These are phyloP conservation scores for Brasilioporus rufonigricans DNA, from an alignment of 768 basidiomycete species.

Conservation along the genomic window DNA sequence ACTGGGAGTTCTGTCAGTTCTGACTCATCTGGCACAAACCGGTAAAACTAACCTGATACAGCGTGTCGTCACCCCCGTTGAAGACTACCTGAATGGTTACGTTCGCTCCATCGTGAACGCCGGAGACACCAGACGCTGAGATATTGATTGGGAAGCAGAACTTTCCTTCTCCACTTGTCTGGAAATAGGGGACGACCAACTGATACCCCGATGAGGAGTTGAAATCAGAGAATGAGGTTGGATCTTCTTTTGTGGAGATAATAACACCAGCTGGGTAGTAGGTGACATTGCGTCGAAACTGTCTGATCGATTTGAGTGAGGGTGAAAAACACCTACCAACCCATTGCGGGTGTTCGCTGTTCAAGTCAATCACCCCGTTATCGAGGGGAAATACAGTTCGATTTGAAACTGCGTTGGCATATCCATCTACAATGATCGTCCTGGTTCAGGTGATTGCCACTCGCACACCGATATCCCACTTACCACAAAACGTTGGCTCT, in stretches of 20 bases:
- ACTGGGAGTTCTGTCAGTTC: constrained; percentile 40
- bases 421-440: constrained; percentile 56
- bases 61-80: constrained; percentile 66
- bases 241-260: constrained; percentile 54
- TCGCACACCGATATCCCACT: constrained; percentile 14
- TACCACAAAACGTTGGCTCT: constrained; percentile 70
- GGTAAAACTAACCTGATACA: constrained; percentile 57
- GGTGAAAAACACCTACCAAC: constrained; percentile 37
- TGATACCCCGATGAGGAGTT: constrained; percentile 37
- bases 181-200: constrained; percentile 46
- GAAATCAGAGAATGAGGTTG: constrained; percentile 67
- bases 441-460: background rate
- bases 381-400: constrained; percentile 70
- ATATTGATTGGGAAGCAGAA: constrained; percentile 72
- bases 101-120: constrained; percentile 60
- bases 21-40: background rate
- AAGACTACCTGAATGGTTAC: constrained; percentile 71
- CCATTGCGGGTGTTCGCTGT: constrained; percentile 65
- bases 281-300: background rate
- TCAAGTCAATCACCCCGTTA: constrained; percentile 57
- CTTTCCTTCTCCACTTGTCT: constrained; percentile 53
- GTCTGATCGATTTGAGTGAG: background rate
- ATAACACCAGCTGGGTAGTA: constrained; percentile 45
- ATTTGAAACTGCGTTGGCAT: constrained; percentile 47
- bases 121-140: constrained; percentile 42